These are phyloP conservation scores for Pirum gemmata DNA, from an alignment of 78 protist genomes.

Conservation along the genomic window DNA sequence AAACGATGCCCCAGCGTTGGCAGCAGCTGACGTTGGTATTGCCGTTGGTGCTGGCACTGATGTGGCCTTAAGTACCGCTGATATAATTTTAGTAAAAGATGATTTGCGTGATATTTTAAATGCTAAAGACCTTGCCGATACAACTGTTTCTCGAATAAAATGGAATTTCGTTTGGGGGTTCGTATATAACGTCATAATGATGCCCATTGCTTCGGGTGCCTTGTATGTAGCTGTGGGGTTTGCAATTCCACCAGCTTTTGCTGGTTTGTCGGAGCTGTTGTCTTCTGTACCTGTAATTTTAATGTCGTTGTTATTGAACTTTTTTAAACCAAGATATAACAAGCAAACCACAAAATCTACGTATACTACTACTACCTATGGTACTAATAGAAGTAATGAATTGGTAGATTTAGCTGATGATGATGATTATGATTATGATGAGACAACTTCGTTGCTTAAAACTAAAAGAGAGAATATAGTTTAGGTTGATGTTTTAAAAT, in stretches of 20 bases:
- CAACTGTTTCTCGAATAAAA: constrained; percentile 49
- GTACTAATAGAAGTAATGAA: too few species aligned
- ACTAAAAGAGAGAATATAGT: too few species aligned
- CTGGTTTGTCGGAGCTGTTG: constrained; percentile 64
- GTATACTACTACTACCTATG: too few species aligned
- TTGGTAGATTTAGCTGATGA: too few species aligned
- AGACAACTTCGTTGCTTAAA: too few species aligned
- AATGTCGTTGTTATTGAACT: constrained; percentile 43
- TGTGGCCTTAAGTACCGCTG: constrained; percentile 63
- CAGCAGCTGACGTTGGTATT: constrained; percentile 63
- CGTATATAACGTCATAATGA: constrained; percentile 54
- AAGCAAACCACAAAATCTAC: too few species aligned
- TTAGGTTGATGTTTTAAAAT: too few species aligned
- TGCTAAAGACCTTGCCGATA: constrained; percentile 35
- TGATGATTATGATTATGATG: too few species aligned
- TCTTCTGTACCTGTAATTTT: constrained; percentile 67
- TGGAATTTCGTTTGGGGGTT: constrained; percentile 67
- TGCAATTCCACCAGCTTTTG: constrained; percentile 66
- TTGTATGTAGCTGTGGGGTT: constrained; percentile 22
- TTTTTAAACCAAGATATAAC: not conserved
- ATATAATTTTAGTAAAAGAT: constrained; percentile 52
- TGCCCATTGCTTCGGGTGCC: constrained; percentile 76
- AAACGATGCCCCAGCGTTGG: constrained; percentile 77
- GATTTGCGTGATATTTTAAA: constrained; percentile 17
- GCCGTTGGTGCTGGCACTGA: constrained; percentile 68